Conservation (phyloP, 2,329 filamentous ascomycete species). For the Dothideomycetes sp. region DNA sequence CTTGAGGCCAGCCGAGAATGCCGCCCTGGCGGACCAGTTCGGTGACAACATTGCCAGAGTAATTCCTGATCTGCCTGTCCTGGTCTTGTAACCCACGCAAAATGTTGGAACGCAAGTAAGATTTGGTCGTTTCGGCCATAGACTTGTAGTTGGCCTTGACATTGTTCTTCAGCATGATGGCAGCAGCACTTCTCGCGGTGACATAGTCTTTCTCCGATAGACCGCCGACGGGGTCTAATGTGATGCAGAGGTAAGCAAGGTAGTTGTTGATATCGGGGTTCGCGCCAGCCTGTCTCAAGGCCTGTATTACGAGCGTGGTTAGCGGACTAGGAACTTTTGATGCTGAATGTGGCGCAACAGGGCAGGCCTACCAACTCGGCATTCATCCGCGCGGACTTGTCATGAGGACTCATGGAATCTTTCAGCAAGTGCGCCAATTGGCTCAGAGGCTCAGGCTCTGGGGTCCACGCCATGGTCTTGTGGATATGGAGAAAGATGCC, state of each 20-base stretch:
- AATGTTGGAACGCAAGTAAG: slow-evolving; percentile 70
- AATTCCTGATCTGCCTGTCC: slow-evolving; percentile 73
- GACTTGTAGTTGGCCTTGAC: slow-evolving; percentile 65
- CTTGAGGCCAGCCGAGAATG: slow-evolving; percentile 81
- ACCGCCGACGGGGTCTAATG: slow-evolving; percentile 50
- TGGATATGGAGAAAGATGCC: slow-evolving; percentile 1
- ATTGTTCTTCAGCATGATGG: slow-evolving; percentile 94
- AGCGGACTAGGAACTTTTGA: not conserved
- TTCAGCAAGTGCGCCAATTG: slow-evolving; percentile 83
- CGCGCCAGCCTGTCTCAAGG: slow-evolving; percentile 80
- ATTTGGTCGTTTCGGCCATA: slow-evolving; percentile 63
- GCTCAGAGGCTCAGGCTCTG: slow-evolving; percentile 72
- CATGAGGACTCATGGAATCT: slow-evolving; percentile 81
- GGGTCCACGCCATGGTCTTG: slow-evolving; percentile 79
- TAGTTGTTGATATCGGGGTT: slow-evolving; percentile 97
- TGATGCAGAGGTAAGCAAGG: slow-evolving; percentile 81
- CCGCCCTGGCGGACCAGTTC: slow-evolving; percentile 80
- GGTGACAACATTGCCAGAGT: slow-evolving; percentile 87
- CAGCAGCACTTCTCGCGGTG: slow-evolving; percentile 75
- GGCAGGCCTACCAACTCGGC: slow-evolving; percentile 64
- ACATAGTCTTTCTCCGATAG: slow-evolving; percentile 56
- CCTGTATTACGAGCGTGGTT: slow-evolving; percentile 46
- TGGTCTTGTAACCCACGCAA: slow-evolving; percentile 73
- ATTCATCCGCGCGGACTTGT: slow-evolving; percentile 74
- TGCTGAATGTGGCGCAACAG: not conserved